These are phyloP conservation scores for Colletotrichum sp. DNA, from an alignment of 2,329 filamentous ascomycete genomes.

Conservation along the genomic window DNA sequence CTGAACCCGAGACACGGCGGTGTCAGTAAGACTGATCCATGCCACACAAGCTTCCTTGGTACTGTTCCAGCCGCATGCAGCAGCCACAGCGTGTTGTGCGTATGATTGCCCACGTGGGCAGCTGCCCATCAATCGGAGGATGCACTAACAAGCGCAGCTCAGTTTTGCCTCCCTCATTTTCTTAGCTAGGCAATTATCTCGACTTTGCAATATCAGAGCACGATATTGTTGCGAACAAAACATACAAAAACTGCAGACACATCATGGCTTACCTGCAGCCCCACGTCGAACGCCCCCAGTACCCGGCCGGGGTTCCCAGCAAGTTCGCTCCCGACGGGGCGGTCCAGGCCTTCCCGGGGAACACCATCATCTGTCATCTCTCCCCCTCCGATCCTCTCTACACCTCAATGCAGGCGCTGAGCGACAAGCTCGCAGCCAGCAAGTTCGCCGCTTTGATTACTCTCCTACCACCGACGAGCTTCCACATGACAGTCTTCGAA, in stretches of 20 bases:
- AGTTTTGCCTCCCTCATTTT: background rate
- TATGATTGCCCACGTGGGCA: background rate
- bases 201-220: background rate
- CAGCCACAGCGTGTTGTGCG: background rate
- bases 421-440: slow-evolving; percentile 21
- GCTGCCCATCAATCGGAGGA: background rate
- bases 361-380: slow-evolving; percentile 29
- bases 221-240: background rate
- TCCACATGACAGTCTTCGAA: slow-evolving; percentile 33
- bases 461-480: slow-evolving; percentile 27
- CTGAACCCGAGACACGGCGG: background rate
- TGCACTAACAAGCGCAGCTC: background rate
- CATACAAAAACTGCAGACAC: background rate
- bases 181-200: background rate
- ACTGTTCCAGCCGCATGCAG: background rate
- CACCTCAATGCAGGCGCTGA: slow-evolving; percentile 22
- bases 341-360: slow-evolving; percentile 28
- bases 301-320: slow-evolving; percentile 24
- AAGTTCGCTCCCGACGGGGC: slow-evolving; percentile 27
- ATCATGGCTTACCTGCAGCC: background rate
- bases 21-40: background rate
- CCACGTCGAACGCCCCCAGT: background rate
- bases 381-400: slow-evolving; percentile 18
- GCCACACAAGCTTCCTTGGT: background rate
- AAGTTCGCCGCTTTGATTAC: slow-evolving; percentile 21